Base-by-base conservation (phyloP, 352 stramenopile species). In the Phytophthora megakarya region DNA sequence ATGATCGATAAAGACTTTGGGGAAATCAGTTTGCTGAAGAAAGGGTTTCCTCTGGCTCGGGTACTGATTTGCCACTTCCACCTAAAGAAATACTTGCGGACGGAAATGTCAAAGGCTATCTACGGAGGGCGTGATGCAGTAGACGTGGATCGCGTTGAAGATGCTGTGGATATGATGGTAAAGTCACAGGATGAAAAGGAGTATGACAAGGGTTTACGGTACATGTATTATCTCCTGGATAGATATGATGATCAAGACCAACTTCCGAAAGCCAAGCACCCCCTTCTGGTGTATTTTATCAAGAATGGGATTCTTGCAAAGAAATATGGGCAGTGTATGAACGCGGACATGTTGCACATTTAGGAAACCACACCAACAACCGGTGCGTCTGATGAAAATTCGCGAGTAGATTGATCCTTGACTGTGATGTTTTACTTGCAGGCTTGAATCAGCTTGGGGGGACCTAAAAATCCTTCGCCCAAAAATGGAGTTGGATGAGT, bases 401-500 rank as follows among this genome's bases (percentile, higher is more conserved):
- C n/a, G n/a, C n/a, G n/a, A n/a, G n/a, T n/a, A n/a, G n/a, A n/a
- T n/a, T n/a, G n/a, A n/a, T n/a, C n/a, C n/a, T n/a, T n/a, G n/a
- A n/a, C n/a, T n/a, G n/a, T n/a, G n/a, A n/a, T n/a, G n/a, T n/a
- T n/a, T n/a, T n/a, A n/a, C n/a, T n/a, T n/a, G n/a, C n/a, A n/a
- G n/a, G n/a, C n/a, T n/a, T n/a, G 35, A 57, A 18, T 57, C 37
- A 38, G 21, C 49, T 7, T 58, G 49, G 49, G 23, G 49, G 3
- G 22, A n/a, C 8, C 28, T 48, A 12, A 39, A 25, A 1, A 44
- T 58, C 21, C 13, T 58, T 2, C 47, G 25, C 4, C 49, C 49
- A 15, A 37, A 58, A 40, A 48, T 48, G 49, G 35, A 47, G 9
- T 18, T 58, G 5, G 49, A 58, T 28, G 49, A 58, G 25, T 58